These are phyloP conservation scores for Entoloma clypeatum DNA, from an alignment of 1,284 basidiomycete genomes.

Conservation along the genomic window DNA sequence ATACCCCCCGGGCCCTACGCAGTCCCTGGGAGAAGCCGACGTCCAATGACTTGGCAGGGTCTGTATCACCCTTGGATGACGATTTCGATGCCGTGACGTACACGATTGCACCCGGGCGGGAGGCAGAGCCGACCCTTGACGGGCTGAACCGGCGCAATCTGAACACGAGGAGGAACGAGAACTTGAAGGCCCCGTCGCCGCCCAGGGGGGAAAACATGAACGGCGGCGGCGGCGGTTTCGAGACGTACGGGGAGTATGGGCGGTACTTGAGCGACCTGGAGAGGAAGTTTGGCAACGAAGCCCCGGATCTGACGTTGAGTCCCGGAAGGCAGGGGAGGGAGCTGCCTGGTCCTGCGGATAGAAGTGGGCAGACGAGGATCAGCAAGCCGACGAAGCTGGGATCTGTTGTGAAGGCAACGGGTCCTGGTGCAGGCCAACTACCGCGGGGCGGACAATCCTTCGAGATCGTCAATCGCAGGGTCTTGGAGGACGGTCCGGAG, in stretches of 20 bases:
- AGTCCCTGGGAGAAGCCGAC: slow-evolving; percentile 17
- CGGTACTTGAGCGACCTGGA: slow-evolving; percentile 47
- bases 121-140: no score
- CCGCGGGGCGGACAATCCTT: slow-evolving; percentile 33
- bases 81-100: slow-evolving; percentile 22
- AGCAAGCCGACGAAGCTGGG: slow-evolving; percentile 18
- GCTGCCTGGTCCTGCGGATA: neutral
- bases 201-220: slow-evolving; percentile 1
- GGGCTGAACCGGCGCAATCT: no score
- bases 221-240: slow-evolving; percentile 11
- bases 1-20: no score
- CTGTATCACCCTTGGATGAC: slow-evolving; percentile 22
- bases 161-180: no score
- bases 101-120: slow-evolving; percentile 11
- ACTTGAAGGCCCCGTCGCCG: slow-evolving; percentile 10
- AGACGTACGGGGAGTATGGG: slow-evolving; percentile 34
- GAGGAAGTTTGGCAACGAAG: slow-evolving; percentile 32
- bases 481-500: slow-evolving; percentile 44
- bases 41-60: slow-evolving; percentile 15
- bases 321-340: slow-evolving; percentile 17
- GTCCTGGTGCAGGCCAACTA: slow-evolving; percentile 2
- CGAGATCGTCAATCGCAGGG: slow-evolving; percentile 36
- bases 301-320: slow-evolving; percentile 20
- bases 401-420: slow-evolving; percentile 7
- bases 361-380: slow-evolving; percentile 7